phyloP scores from a whole-genome alignment of 2,329 filamentous ascomycete genomes.

The Chaetomiaceae sp. region DNA sequence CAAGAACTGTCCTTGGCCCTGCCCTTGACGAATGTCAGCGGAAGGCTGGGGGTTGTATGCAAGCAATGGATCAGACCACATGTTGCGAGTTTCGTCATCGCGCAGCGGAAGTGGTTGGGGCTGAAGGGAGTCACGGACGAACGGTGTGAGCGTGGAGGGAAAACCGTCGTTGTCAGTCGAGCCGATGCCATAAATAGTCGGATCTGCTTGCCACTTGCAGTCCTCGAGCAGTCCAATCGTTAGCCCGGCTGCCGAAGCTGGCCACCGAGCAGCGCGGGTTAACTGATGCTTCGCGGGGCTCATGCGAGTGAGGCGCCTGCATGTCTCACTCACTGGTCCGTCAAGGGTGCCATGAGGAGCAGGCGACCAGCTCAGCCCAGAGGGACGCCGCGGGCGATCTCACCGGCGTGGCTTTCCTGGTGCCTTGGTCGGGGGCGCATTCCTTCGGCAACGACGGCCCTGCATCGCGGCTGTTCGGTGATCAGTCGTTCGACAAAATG shows the following conservation, averaged over 20 bases:
- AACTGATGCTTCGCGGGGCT: background rate
- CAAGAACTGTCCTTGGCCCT: no score
- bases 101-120: slow-evolving; percentile 2
- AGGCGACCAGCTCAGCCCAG: slow-evolving; percentile 3
- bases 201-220: slow-evolving; percentile 15
- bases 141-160: background rate
- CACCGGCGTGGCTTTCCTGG: slow-evolving; percentile 5
- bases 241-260: background rate
- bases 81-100: slow-evolving; percentile 15
- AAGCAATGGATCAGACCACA: slow-evolving; percentile 3
- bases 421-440: background rate
- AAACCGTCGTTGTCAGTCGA: slow-evolving; percentile 2
- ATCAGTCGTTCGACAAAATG: background rate
- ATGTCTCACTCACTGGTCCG: background rate
- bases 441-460: slow-evolving; percentile 18
- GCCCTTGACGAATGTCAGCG: background rate
- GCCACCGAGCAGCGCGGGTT: slow-evolving; percentile 6
- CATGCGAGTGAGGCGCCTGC: background rate
- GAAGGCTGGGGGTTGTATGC: background rate
- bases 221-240: no score
- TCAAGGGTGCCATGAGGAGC: slow-evolving; percentile 17
- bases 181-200: slow-evolving; percentile 9
- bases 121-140: background rate
- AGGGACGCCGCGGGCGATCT: slow-evolving; percentile 8
- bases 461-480: slow-evolving; percentile 9